Evolutionary conservation across 2,329 filamentous ascomycete species (phyloP).

Genomic region (Nemania abortiva): DNA sequence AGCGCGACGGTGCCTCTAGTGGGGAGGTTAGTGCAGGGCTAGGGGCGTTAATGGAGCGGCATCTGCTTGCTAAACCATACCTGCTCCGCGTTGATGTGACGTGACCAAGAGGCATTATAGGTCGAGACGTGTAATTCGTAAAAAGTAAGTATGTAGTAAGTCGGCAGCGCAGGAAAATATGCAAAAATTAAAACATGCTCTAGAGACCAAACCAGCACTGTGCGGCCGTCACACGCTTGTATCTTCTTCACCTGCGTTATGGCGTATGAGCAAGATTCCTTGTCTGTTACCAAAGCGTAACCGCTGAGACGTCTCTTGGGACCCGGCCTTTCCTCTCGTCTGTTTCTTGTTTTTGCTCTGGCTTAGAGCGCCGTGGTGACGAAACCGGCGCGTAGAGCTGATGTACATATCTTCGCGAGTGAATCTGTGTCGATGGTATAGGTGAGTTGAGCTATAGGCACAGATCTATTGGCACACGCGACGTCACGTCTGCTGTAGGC

Average conservation of each 20-base stretch:
- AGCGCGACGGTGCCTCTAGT: constrained; percentile 16
- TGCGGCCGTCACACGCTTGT: constrained; percentile 29
- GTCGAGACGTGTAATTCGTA: constrained; percentile 22
- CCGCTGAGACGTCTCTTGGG: constrained; percentile 6
- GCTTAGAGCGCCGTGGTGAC: background rate
- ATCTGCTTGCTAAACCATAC: constrained; percentile 25
- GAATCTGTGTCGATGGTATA: background rate
- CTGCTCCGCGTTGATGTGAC: constrained; percentile 31
- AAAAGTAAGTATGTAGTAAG: constrained; percentile 23
- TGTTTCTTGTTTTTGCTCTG: background rate
- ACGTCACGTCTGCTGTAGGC: constrained; percentile 5
- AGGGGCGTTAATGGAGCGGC: constrained; percentile 35
- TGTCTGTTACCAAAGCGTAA: constrained; percentile 31
- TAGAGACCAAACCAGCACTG: constrained; percentile 29
- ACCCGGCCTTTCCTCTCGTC: background rate
- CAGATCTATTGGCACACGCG: background rate
- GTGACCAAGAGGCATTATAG: constrained; percentile 29
- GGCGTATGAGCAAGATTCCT: background rate
- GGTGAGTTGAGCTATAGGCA: background rate
- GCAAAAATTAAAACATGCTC: background rate
- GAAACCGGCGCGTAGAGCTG: background rate
- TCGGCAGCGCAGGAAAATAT: background rate
- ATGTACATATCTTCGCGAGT: background rate
- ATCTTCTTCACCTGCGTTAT: constrained; percentile 11
- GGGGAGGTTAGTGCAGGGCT: constrained; percentile 30